Conservation (phyloP, 202 grass and related monocot genomes). For the Carex sylvatica region DNA sequence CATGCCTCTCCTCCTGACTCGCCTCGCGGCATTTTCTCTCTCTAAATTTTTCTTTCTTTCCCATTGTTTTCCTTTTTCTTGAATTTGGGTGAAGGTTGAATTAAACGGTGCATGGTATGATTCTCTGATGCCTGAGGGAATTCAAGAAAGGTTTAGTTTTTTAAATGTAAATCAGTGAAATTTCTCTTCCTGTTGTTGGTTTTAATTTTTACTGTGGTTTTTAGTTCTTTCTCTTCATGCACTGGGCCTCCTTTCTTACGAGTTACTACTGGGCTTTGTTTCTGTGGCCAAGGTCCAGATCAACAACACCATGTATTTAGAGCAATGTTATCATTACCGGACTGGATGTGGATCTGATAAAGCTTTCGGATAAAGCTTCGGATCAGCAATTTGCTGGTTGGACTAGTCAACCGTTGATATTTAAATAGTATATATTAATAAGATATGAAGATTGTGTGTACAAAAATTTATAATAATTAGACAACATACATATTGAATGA, state of each 20-base stretch:
- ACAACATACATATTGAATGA: too few relatives aligned
- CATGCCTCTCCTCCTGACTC: conserved; percentile 46
- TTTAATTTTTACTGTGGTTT: neutral
- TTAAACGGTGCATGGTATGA: neutral
- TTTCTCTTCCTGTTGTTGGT: neutral
- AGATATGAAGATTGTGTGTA: too few relatives aligned
- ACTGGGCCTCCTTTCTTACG: neutral
- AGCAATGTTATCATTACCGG: too few relatives aligned
- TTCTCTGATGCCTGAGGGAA: neutral
- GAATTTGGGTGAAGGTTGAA: conserved; percentile 11
- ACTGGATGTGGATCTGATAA: too few relatives aligned
- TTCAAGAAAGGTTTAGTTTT: conserved; percentile 8
- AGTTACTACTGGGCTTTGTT: neutral
- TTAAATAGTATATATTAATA: too few relatives aligned
- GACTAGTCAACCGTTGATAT: too few relatives aligned
- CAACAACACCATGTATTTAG: neutral
- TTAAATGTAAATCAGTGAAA: neutral
- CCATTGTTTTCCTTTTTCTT: conserved; percentile 4
- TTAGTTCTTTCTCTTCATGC: neutral
- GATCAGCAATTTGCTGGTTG: too few relatives aligned
- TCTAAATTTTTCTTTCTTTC: conserved; percentile 13
- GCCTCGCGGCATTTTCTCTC: conserved; percentile 38
- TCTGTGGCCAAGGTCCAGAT: neutral
- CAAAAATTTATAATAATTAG: too few relatives aligned
- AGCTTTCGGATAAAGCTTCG: too few relatives aligned